Conservation (phyloP, 179 eudicot species). For the Corrigiola litoralis region DNA sequence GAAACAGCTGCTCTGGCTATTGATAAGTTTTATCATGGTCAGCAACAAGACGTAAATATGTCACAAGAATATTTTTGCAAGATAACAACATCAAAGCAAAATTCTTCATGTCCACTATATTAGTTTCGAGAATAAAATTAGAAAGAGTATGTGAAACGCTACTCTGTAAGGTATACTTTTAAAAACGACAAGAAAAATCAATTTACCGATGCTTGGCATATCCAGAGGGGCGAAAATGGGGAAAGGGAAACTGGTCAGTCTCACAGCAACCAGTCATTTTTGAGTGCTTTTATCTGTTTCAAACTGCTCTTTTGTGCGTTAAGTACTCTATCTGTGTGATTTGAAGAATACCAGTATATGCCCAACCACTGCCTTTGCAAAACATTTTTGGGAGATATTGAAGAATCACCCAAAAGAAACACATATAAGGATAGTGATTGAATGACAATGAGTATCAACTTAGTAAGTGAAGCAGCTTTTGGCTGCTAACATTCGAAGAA, state of each 20-base stretch:
- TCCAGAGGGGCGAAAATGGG: background rate
- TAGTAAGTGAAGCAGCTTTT: background rate
- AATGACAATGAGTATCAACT: background rate
- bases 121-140: background rate
- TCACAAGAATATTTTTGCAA: background rate
- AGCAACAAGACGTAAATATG: background rate
- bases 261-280: no score
- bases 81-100: background rate
- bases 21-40: conserved; percentile 16
- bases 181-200: background rate
- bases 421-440: background rate
- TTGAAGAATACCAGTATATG: background rate
- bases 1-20: conserved; percentile 94
- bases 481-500: background rate
- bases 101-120: background rate
- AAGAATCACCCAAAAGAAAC: background rate
- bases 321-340: background rate
- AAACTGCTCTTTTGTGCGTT: no score
- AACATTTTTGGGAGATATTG: background rate
- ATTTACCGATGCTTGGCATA: background rate
- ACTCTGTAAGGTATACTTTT: background rate
- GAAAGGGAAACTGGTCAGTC: no score
- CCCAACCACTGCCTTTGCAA: background rate
- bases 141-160: background rate
- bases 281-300: background rate